phyloP scores from a whole-genome alignment of 495 filamentous ascomycete genomes.

The Hypoxylon fuscum region DNA sequence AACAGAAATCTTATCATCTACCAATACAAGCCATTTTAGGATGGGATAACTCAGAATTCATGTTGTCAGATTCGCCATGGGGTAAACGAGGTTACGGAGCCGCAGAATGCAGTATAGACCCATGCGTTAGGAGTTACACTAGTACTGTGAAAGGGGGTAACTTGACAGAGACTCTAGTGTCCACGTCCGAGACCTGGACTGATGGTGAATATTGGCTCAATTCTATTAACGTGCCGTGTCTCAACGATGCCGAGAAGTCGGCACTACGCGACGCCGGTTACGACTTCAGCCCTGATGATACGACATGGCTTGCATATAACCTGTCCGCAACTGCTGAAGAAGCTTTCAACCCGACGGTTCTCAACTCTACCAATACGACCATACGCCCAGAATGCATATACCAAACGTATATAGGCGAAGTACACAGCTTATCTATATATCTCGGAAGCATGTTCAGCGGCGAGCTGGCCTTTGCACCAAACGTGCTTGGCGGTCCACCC shows the following conservation, averaged over 20 bases:
- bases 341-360: conserved; percentile 15
- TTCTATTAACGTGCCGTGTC: conserved; percentile 15
- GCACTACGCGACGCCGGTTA: conserved; percentile 19
- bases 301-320: conserved; percentile 11
- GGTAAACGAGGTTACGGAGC: conserved; percentile 18
- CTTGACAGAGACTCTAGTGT: conserved; percentile 24
- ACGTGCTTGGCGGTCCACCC: not conserved
- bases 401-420: not conserved
- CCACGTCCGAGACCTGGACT: conserved; percentile 7
- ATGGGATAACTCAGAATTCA: not conserved
- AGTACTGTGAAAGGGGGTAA: conserved; percentile 9
- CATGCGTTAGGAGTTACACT: conserved; percentile 23
- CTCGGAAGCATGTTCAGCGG: conserved; percentile 7
- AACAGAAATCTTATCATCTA: too few species aligned
- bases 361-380: conserved; percentile 1
- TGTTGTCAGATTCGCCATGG: conserved; percentile 14
- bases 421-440: not conserved
- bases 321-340: not conserved
- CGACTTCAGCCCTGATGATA: not conserved
- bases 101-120: conserved; percentile 27
- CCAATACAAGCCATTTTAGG: conserved; percentile 21
- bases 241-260: conserved; percentile 11
- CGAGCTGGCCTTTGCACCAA: not conserved
- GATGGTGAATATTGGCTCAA: not conserved
- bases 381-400: conserved; percentile 28